A percentile compares a stretch with the other conserved stretches of the same genome.
These are phyloP conservation scores for Aspergillus sparsus DNA, from an alignment of 495 filamentous ascomycete species.

Conservation along the genomic window DNA sequence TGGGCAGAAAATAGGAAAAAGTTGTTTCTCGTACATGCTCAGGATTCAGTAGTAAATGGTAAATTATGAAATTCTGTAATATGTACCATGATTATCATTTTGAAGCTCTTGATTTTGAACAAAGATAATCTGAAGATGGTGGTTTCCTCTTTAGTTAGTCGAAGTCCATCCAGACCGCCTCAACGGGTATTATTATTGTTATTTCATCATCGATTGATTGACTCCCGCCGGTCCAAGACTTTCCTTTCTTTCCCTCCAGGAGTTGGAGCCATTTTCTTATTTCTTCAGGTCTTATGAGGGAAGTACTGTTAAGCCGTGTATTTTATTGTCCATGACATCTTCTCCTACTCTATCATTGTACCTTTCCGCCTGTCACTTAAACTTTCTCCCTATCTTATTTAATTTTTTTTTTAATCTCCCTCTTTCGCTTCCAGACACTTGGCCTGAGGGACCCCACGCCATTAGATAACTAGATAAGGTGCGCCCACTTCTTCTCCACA, in stretches of 20 bases:
- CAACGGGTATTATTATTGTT: too few relatives aligned
- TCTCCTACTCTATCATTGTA: not conserved
- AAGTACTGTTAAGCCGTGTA: not conserved
- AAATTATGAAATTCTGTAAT: not conserved
- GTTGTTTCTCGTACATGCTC: slow-evolving; percentile 23
- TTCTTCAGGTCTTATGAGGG: too few relatives aligned
- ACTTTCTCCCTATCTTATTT: not conserved
- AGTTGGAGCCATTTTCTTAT: too few relatives aligned
- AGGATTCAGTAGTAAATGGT: not conserved
- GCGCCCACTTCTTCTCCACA: not conserved
- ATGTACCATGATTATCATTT: not conserved
- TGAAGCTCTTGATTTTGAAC: too few relatives aligned
- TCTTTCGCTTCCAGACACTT: not conserved
- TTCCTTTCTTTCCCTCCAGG: not conserved
- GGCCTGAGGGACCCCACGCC: not conserved
- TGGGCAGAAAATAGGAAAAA: slow-evolving; percentile 17
- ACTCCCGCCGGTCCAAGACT: too few relatives aligned
- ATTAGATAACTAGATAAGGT: not conserved
- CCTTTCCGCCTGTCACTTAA: too few relatives aligned
- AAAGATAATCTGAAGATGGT: too few relatives aligned
- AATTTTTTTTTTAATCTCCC: not conserved
- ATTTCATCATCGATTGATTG: too few relatives aligned
- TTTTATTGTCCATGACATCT: not conserved
- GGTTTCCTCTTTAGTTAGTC: too few relatives aligned
- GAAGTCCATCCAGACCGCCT: slow-evolving; percentile 1